These are phyloP conservation scores for Albophoma yamanashiensis DNA, from an alignment of 2,329 filamentous ascomycete genomes.

Conservation along the genomic window DNA sequence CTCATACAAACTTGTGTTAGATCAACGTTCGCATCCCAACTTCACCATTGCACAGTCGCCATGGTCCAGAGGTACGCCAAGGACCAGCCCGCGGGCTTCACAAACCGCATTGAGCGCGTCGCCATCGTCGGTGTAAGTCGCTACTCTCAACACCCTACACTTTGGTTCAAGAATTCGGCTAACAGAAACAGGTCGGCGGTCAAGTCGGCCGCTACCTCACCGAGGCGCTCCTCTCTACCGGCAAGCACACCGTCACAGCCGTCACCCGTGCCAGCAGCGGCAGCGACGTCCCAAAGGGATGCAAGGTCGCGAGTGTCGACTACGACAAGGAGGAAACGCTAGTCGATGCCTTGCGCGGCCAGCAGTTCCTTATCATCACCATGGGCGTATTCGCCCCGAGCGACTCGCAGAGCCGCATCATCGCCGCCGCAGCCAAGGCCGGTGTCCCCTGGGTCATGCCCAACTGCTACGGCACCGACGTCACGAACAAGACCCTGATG, in stretches of 20 bases:
- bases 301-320: slow-evolving; percentile 29
- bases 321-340: slow-evolving; percentile 33
- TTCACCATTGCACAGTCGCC: background rate
- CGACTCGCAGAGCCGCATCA: slow-evolving; percentile 31
- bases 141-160: no score
- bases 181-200: slow-evolving; percentile 22
- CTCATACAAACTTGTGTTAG: no score
- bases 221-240: slow-evolving; percentile 31
- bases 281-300: slow-evolving; percentile 30
- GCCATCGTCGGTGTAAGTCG: slow-evolving; percentile 32
- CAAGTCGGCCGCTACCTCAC: slow-evolving; percentile 29
- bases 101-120: slow-evolving; percentile 25
- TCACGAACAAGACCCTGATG: slow-evolving; percentile 12
- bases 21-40: no score
- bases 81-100: slow-evolving; percentile 11
- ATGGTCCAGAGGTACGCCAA: slow-evolving; percentile 9
- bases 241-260: slow-evolving; percentile 41
- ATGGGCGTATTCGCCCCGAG: slow-evolving; percentile 26
- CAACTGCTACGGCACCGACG: slow-evolving; percentile 29
- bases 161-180: background rate
- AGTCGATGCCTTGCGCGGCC: slow-evolving; percentile 36
- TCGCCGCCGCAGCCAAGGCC: slow-evolving; percentile 38
- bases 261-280: slow-evolving; percentile 35
- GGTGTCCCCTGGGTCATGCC: slow-evolving; percentile 41
- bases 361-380: slow-evolving; percentile 47